Evolutionary conservation across 1,284 basidiomycete species (phyloP).

Genomic region (Pholiota adiposa): DNA sequence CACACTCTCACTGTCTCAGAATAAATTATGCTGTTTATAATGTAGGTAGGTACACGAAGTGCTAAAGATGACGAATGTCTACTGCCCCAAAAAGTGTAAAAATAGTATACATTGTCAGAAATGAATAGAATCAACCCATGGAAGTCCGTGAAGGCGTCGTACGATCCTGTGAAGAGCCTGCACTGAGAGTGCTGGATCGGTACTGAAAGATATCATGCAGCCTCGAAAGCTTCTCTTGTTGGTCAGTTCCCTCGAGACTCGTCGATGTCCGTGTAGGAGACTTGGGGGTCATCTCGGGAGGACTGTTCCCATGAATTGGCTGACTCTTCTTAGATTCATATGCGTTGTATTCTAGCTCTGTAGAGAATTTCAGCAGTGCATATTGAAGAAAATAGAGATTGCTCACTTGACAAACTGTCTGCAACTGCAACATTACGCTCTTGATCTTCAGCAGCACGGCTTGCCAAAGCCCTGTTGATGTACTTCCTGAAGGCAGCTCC

Average conservation of each 20-base stretch:
- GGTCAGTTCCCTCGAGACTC: constrained; percentile 32
- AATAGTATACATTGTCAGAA: constrained; percentile 15
- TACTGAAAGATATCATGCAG: constrained; percentile 84
- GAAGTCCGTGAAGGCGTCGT: constrained; percentile 34
- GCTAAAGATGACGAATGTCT: background rate
- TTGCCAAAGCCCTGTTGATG: constrained; percentile 81
- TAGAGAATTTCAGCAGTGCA: background rate
- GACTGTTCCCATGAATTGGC: constrained; percentile 17
- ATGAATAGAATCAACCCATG: constrained; percentile 16
- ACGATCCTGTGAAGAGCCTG: constrained; percentile 57
- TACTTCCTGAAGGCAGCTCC: constrained; percentile 85
- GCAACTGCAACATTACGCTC: constrained; percentile 78
- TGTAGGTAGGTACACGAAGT: constrained; percentile 10
- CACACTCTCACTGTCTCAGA: background rate
- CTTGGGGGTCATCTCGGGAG: constrained; percentile 35
- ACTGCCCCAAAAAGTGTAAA: constrained; percentile 11
- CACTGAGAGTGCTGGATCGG: constrained; percentile 69
- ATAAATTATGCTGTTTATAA: constrained; percentile 10
- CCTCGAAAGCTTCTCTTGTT: constrained; percentile 70
- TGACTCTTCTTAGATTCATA: constrained; percentile 29
- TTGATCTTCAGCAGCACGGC: constrained; percentile 83
- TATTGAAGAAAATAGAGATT: background rate
- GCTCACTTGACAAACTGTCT: constrained; percentile 77
- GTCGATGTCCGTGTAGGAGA: constrained; percentile 32
- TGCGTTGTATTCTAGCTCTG: constrained; percentile 70